Conservation (phyloP, 192 early-diverging fungal genomes). For the Umbelopsis sp. region DNA sequence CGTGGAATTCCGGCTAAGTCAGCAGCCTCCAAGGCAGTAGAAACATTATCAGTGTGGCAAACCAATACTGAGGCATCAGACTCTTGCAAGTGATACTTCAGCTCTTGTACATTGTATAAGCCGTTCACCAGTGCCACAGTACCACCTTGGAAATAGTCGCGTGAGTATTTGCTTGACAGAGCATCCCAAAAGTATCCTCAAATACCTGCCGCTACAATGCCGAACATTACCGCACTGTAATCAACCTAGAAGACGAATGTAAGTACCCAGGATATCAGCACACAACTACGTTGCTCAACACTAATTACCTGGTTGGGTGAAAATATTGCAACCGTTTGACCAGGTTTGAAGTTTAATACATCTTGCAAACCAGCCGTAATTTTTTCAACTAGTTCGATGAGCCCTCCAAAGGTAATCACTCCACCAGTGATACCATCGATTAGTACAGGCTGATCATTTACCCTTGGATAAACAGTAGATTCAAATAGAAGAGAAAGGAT, state of each 20-base stretch:
- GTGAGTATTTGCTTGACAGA: neutral
- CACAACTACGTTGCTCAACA: neutral
- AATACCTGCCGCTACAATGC: conserved; percentile 22
- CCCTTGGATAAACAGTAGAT: conserved; percentile 36
- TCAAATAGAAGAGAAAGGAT: conserved; percentile 42
- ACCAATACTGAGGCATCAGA: conserved; percentile 67
- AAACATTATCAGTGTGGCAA: conserved; percentile 29
- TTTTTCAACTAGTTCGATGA: conserved; percentile 4
- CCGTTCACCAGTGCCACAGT: conserved; percentile 76
- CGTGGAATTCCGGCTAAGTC: conserved; percentile 29
- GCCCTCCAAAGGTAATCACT: conserved; percentile 44
- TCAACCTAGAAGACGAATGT: conserved; percentile 1
- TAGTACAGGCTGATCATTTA: conserved; percentile 35
- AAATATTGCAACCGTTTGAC: conserved; percentile 29
- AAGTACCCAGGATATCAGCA: neutral
- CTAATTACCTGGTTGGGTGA: conserved; percentile 30
- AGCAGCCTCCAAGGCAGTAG: conserved; percentile 19
- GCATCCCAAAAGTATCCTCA: conserved; percentile 11
- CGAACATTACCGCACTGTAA: conserved; percentile 18
- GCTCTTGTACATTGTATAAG: conserved; percentile 69
- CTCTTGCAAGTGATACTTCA: conserved; percentile 72
- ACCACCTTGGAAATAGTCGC: conserved; percentile 49
- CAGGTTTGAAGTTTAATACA: conserved; percentile 22
- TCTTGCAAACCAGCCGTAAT: conserved; percentile 30
- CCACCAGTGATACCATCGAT: conserved; percentile 43